phyloP scores from a whole-genome alignment of 2,329 filamentous ascomycete species.

The Ophiocordyceps unilateralis region DNA sequence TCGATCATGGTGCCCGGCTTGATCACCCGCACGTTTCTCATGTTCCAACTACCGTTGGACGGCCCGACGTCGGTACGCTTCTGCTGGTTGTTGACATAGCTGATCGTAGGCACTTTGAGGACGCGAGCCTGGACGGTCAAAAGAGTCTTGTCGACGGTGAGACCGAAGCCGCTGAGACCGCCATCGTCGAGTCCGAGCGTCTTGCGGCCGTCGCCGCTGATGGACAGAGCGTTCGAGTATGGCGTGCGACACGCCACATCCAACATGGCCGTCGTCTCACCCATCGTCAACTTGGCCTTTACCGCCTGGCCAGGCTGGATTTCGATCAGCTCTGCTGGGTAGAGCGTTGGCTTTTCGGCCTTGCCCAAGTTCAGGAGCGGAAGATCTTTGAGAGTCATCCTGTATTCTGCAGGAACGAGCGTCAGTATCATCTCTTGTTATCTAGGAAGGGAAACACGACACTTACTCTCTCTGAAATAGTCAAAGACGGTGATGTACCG shows the following conservation, averaged over 20 bases:
- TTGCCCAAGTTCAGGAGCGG: constrained; percentile 54
- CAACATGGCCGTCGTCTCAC: constrained; percentile 54
- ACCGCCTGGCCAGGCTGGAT: constrained; percentile 49
- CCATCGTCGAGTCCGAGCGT: constrained; percentile 40
- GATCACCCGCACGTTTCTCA: constrained; percentile 38
- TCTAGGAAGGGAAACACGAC: not conserved
- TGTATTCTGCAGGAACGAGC: constrained; percentile 14
- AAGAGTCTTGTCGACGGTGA: constrained; percentile 42
- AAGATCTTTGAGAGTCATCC: constrained; percentile 16
- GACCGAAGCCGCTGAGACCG: constrained; percentile 37
- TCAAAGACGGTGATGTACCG: constrained; percentile 21
- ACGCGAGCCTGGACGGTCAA: constrained; percentile 59
- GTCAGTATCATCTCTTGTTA: not conserved
- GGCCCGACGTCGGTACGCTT: constrained; percentile 13
- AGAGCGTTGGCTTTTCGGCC: constrained; percentile 36
- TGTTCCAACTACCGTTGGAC: constrained; percentile 51
- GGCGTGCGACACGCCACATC: constrained; percentile 53
- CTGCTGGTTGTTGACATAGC: constrained; percentile 28
- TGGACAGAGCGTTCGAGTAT: constrained; percentile 46
- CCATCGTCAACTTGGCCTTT: constrained; percentile 36
- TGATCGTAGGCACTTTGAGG: constrained; percentile 39
- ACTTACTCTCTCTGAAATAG: constrained; percentile 26
- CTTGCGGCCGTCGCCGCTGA: constrained; percentile 37
- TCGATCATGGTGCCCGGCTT: constrained; percentile 27
- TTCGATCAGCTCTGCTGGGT: constrained; percentile 48